Evolutionary conservation across 495 filamentous ascomycete genomes (phyloP), one percentile per base, ranked within the genome.

Genomic region (Penicillium herquei): DNA sequence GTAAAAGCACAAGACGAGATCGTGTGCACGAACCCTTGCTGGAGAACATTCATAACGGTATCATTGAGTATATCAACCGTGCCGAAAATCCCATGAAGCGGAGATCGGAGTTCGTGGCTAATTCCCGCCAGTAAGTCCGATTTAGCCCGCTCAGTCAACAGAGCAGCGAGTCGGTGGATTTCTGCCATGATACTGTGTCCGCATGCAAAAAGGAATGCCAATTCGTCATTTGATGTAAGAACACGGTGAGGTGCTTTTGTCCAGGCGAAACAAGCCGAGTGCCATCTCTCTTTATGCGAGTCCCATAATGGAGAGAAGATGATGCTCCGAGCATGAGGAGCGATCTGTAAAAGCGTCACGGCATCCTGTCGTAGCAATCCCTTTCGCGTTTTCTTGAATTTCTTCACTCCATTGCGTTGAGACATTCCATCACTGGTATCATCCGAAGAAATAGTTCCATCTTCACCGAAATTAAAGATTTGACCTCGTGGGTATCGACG

Each of bases 41-140:
- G 80, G 43, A 78, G 70, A 17, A 61, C 64, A 47, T 82, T 72
- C 21, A 81, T 69, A 11, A 70, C 62, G 10, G 75, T 80, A 31
- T 83, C 82, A 32, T 78, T 72, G 11, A 89, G 61, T 37, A 89
- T 75, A 61, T 88, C 84, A 10, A 77, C 72, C 51, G 75, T 80
- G 0, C 79, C 81, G 0, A 86, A 63, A 35, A 87, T 82, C 2
- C 84, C 84, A 55, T 87, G 83, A 8, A 89, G 66, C 6, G 86
- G 86, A 0, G 78, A 83, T 3, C 86, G 73, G 33, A 88, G 71
- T 56, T 89, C 86, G 61, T 89, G 86, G 14, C 81, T 85, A 18
- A 89, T 80, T 18, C 80, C 84, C 1, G 82, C 81, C 35, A 89
- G 81, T 55, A 88, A 81, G 49, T 85, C 82, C 6, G 78, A 75